These are phyloP conservation scores for Suillus discolor DNA, from an alignment of 768 basidiomycete genomes.

Conservation along the genomic window DNA sequence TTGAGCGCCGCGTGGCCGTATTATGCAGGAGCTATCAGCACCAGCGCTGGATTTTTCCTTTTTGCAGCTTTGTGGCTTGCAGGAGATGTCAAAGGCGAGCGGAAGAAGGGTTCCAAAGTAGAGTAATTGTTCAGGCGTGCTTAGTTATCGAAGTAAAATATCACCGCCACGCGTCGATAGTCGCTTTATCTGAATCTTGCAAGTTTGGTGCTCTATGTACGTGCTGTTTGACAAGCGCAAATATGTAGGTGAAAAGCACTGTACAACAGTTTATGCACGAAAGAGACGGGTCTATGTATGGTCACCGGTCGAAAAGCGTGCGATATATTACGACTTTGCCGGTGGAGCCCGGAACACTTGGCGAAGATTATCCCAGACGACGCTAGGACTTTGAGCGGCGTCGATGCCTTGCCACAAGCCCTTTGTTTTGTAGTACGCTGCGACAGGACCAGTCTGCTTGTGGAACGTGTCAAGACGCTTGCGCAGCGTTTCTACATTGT, in stretches of 20 bases:
- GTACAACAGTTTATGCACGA: constrained; percentile 13
- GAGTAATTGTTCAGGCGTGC: constrained; percentile 19
- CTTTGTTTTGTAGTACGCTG: constrained; percentile 93
- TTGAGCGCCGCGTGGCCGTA: constrained; percentile 96
- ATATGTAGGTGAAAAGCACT: constrained; percentile 30
- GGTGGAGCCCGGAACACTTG: constrained; percentile 54
- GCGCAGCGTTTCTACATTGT: constrained; percentile 93
- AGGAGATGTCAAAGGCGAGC: constrained; percentile 71
- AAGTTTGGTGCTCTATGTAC: constrained; percentile 3
- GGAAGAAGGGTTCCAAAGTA: constrained; percentile 45
- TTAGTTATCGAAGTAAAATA: constrained; percentile 9
- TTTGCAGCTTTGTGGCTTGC: constrained; percentile 90
- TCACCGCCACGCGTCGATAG: neutral
- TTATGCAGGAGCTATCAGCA: constrained; percentile 89
- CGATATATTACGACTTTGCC: constrained; percentile 20
- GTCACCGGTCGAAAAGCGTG: too few relatives aligned
- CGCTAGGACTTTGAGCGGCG: constrained; percentile 87
- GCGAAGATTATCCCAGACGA: constrained; percentile 87
- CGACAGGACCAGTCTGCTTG: constrained; percentile 91
- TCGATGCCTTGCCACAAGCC: constrained; percentile 91
- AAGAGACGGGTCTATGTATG: neutral
- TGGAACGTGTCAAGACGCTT: constrained; percentile 92
- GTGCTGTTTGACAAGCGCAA: constrained; percentile 4
- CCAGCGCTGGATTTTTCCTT: constrained; percentile 79
- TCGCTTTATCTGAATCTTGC: neutral